phyloP scores from a whole-genome alignment of 164 flowering plant species.

The Macadamia tetraphylla region DNA sequence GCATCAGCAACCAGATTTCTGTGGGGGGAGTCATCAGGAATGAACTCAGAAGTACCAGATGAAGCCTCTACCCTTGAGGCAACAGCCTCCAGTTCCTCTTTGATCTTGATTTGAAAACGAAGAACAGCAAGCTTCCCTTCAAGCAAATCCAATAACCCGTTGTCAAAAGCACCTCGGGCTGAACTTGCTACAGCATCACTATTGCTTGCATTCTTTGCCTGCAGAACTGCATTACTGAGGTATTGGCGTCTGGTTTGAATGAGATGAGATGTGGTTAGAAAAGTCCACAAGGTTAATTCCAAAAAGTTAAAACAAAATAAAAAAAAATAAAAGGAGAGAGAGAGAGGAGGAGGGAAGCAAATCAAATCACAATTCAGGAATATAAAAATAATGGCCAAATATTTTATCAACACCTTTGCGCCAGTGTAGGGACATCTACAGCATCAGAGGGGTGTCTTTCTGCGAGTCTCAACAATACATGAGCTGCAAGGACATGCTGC shows the following conservation, averaged over 20 bases:
- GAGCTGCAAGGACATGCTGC: conserved; percentile 92
- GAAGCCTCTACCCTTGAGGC: conserved; percentile 51
- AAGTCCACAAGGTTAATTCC: too few species aligned
- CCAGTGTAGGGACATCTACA: conserved; percentile 57
- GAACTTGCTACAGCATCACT: conserved; percentile 46
- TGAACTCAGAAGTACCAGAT: conserved; percentile 33
- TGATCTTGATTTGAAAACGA: conserved; percentile 84
- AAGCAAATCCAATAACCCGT: conserved; percentile 81
- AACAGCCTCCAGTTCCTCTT: conserved; percentile 67
- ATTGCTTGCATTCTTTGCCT: conserved; percentile 82
- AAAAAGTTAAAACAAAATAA: neutral
- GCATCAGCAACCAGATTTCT: conserved; percentile 25
- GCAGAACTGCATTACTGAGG: conserved; percentile 92
- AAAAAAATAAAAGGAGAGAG: neutral
- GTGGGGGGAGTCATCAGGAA: conserved; percentile 41
- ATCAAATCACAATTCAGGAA: neutral
- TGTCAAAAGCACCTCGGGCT: conserved; percentile 45
- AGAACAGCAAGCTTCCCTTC: conserved; percentile 96
- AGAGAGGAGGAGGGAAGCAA: neutral
- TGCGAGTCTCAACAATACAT: conserved; percentile 76
- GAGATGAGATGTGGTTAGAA: conserved; percentile 1
- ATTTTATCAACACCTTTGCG: conserved; percentile 51
- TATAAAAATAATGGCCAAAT: neutral
- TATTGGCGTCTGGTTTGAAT: conserved; percentile 67
- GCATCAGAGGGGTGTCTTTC: conserved; percentile 69